Evolutionary conservation across 495 filamentous ascomycete genomes (phyloP).

Genomic region (Hypomontagnella submonticulosa): DNA sequence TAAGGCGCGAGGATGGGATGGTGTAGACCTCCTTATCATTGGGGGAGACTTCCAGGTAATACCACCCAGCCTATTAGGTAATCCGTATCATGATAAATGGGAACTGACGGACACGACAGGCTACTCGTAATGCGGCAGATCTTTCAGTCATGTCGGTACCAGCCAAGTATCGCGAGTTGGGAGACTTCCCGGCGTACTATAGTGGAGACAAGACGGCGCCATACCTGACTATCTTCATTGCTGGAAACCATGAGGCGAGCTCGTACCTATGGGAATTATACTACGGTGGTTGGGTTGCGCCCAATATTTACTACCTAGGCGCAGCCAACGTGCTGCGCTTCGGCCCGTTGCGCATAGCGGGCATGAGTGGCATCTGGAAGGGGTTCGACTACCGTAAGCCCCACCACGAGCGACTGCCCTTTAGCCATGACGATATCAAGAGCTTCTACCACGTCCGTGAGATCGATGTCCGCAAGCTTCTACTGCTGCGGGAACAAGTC

Average conservation of each 20-base stretch:
- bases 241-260: constrained; percentile 93
- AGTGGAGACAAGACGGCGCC: constrained; percentile 79
- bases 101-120: constrained; percentile 47
- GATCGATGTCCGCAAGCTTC: constrained; percentile 88
- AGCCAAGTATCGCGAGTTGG: constrained; percentile 80
- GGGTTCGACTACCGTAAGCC: constrained; percentile 81
- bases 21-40: constrained; percentile 85
- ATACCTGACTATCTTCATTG: constrained; percentile 89
- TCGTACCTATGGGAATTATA: constrained; percentile 89
- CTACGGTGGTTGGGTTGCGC: constrained; percentile 97
- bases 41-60: constrained; percentile 88
- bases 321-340: constrained; percentile 87
- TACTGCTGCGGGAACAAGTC: constrained; percentile 83
- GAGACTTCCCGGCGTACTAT: constrained; percentile 95
- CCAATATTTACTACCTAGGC: constrained; percentile 96
- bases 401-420: constrained; percentile 89
- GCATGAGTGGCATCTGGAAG: constrained; percentile 93
- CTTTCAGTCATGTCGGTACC: constrained; percentile 88
- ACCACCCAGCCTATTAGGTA: constrained; percentile 10
- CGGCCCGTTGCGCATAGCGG: constrained; percentile 87
- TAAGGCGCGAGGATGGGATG: constrained; percentile 74
- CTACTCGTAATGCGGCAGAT: constrained; percentile 88
- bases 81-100: constrained; percentile 35
- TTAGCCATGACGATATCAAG: constrained; percentile 74
- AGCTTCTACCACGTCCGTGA: constrained; percentile 89